Conservation (phyloP, 179 eudicot species). For the Amaranthus tricolor region DNA sequence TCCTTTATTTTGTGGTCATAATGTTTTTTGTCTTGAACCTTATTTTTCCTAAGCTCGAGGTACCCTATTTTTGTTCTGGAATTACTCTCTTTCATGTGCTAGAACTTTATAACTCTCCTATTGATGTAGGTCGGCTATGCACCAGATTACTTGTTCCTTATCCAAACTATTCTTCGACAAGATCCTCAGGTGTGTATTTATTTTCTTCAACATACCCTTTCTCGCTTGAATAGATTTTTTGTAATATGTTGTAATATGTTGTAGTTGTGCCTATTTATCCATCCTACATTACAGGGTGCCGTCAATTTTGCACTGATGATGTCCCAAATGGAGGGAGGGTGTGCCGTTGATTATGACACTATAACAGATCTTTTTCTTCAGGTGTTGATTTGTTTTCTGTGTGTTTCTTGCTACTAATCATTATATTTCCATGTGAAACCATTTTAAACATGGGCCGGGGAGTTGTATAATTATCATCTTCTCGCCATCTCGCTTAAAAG, state of each 20-base stretch:
- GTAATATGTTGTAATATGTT: not conserved
- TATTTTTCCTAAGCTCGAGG: not conserved
- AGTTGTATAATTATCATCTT: not conserved
- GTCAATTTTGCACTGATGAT: conserved; percentile 96
- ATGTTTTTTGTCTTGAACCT: not conserved
- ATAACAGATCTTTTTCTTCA: conserved; percentile 96
- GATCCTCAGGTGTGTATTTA: conserved; percentile 80
- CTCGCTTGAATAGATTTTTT: not conserved
- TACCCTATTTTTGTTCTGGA: not conserved
- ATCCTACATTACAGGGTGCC: conserved; percentile 66
- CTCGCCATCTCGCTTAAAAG: not conserved
- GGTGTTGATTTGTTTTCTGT: conserved; percentile 34
- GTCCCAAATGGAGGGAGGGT: conserved; percentile 99
- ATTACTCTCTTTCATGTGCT: not conserved
- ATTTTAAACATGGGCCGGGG: not conserved
- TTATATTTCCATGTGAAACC: not conserved
- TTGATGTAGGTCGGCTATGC: conserved; percentile 81
- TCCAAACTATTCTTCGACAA: conserved; percentile 91
- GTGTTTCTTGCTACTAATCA: not conserved
- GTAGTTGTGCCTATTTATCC: not conserved
- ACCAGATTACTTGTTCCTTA: conserved; percentile 90
- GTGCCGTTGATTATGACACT: conserved; percentile 92
- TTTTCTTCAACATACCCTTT: not conserved
- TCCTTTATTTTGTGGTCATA: not conserved
- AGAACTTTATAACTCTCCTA: not conserved